Conservation (phyloP, 208 protist genomes). For the Strigomonas galati region DNA sequence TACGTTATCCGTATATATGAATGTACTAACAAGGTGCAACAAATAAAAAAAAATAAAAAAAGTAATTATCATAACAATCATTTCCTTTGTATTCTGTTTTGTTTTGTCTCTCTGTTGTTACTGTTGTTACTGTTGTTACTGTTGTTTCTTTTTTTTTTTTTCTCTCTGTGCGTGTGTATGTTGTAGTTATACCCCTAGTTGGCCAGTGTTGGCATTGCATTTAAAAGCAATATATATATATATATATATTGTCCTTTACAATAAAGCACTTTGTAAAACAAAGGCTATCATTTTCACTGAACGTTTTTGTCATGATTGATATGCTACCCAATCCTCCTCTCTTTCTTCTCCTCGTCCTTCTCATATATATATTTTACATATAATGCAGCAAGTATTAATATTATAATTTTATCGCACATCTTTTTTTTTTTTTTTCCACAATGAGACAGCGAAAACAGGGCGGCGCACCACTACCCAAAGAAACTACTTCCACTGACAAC, state of each 20-base stretch:
- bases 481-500: neutral
- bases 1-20: neutral
- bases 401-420: neutral
- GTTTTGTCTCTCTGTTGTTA: neutral
- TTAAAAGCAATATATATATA: too few relatives aligned
- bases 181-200: too few relatives aligned
- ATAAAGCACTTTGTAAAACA: too few relatives aligned
- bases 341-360: too few relatives aligned
- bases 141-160: conserved; percentile 14
- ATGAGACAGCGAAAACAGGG: conserved; percentile 1
- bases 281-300: too few relatives aligned
- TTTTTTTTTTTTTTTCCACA: conserved; percentile 6
- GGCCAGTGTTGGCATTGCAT: too few relatives aligned
- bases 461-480: neutral
- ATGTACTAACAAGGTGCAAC: too few relatives aligned
- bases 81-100: neutral
- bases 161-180: neutral
- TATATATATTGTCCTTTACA: too few relatives aligned
- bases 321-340: too few relatives aligned
- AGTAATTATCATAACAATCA: neutral
- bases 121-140: conserved; percentile 1
- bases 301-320: too few relatives aligned
- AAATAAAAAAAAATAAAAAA: neutral
- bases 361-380: too few relatives aligned
- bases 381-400: too few relatives aligned